These are phyloP conservation scores for Eurotiales sp. DNA, from an alignment of 2,329 filamentous ascomycete genomes.

Conservation along the genomic window DNA sequence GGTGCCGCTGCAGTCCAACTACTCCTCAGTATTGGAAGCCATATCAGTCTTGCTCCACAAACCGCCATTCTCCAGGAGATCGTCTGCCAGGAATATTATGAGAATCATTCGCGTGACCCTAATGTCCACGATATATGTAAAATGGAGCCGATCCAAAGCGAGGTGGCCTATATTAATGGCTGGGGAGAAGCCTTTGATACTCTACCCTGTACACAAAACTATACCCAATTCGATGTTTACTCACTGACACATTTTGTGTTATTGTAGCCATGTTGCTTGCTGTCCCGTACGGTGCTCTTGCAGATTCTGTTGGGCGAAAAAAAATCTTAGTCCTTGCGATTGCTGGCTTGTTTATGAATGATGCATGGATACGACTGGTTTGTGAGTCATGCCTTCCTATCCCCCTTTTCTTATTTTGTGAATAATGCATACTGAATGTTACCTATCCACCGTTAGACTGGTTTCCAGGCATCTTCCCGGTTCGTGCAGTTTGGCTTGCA, in stretches of 20 bases:
- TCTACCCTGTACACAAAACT: neutral
- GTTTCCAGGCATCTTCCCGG: neutral
- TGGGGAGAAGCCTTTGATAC: conserved; percentile 4
- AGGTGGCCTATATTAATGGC: conserved; percentile 2
- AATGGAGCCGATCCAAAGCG: conserved; percentile 7
- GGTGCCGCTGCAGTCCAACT: neutral
- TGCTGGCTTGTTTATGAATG: neutral
- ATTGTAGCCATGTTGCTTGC: neutral
- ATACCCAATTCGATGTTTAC: too few relatives aligned
- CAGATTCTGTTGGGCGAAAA: neutral
- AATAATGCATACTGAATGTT: too few relatives aligned
- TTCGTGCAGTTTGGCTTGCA: neutral
- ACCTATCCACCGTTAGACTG: too few relatives aligned
- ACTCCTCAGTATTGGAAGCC: neutral
- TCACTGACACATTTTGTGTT: too few relatives aligned
- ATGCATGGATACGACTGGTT: neutral
- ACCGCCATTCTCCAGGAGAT: conserved; percentile 4
- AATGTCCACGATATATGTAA: conserved; percentile 1
- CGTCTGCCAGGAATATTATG: conserved; percentile 3
- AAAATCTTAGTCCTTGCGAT: neutral
- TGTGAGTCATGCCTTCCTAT: neutral
- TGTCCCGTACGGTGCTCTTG: neutral
- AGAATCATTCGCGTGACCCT: neutral
- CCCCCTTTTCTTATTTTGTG: too few relatives aligned
- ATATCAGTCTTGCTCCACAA: neutral